Evolutionary conservation across 345 rosid species (phyloP).

Genomic region (Excoecaria agallocha): DNA sequence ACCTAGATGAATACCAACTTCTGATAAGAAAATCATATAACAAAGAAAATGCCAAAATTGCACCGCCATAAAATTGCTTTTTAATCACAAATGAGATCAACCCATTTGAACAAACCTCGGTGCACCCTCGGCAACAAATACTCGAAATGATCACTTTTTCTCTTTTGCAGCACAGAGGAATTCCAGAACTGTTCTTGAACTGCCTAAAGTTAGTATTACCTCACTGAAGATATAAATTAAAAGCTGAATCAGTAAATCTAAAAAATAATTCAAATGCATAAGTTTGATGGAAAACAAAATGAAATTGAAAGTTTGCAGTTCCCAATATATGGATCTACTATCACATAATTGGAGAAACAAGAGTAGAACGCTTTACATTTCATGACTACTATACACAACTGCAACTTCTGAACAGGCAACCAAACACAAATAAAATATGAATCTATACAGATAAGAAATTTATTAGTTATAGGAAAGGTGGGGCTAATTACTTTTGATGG

Average conservation of each 20-base stretch:
- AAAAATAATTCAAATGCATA: not conserved
- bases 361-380: not conserved
- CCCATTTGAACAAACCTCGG: conserved; percentile 63
- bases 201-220: conserved; percentile 93
- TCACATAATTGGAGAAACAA: not conserved
- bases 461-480: conserved; percentile 5
- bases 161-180: conserved; percentile 97
- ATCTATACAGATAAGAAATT: not conserved
- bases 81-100: conserved; percentile 7
- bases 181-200: conserved; percentile 93
- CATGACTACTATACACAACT: not conserved
- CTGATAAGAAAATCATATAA: not conserved
- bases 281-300: not conserved
- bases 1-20: conserved; percentile 44
- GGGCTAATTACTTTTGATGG: conserved; percentile 77
- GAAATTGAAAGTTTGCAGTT: not conserved
- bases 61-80: conserved; percentile 7
- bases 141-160: conserved; percentile 91
- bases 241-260: conserved; percentile 17
- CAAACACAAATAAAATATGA: not conserved
- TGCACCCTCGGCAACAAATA: conserved; percentile 97
- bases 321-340: not conserved
- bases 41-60: conserved; percentile 3
- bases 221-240: conserved; percentile 52
- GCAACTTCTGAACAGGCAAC: not conserved